Percentiles rank a stretch among this genome's conserved stretches.
These are phyloP conservation scores for Ophiocordyceps unilateralis DNA, from an alignment of 2,329 filamentous ascomycete species.

Conservation along the genomic window DNA sequence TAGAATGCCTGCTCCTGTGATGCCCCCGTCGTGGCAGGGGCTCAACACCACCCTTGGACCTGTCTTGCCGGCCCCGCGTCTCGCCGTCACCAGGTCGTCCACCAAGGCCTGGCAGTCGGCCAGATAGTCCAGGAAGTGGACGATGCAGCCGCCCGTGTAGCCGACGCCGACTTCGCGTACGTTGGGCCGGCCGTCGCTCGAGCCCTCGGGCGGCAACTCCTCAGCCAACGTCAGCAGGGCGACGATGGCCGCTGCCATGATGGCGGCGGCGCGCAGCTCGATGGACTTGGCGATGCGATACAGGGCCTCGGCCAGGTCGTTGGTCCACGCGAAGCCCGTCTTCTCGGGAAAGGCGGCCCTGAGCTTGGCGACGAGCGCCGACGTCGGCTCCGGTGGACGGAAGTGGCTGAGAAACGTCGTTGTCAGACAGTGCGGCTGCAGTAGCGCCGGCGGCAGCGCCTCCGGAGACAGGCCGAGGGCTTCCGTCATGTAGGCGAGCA, in stretches of 20 bases:
- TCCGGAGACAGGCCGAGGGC: slow-evolving; percentile 20
- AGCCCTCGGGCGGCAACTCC: slow-evolving; percentile 33
- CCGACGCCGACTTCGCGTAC: slow-evolving; percentile 50
- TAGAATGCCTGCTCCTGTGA: slow-evolving; percentile 43
- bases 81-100: slow-evolving; percentile 28
- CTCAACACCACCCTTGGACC: slow-evolving; percentile 29
- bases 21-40: slow-evolving; percentile 44
- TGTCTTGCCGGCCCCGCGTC: slow-evolving; percentile 9
- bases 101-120: slow-evolving; percentile 52
- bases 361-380: slow-evolving; percentile 27
- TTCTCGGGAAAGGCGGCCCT: slow-evolving; percentile 33
- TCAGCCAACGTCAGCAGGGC: slow-evolving; percentile 52
- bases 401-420: slow-evolving; percentile 60
- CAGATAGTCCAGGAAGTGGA: slow-evolving; percentile 61
- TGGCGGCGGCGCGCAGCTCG: slow-evolving; percentile 52
- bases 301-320: slow-evolving; percentile 38
- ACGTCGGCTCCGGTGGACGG: slow-evolving; percentile 30
- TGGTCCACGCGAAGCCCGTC: slow-evolving; percentile 43
- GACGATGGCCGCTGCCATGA: slow-evolving; percentile 56
- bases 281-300: slow-evolving; percentile 54
- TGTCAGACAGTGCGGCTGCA: slow-evolving; percentile 43
- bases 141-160: slow-evolving; percentile 66
- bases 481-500: slow-evolving; percentile 44
- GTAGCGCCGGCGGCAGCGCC: slow-evolving; percentile 36
- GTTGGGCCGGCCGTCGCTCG: slow-evolving; percentile 2